phyloP scores from a whole-genome alignment of 805 yeast species.

The Kockiozyma suomiensis region DNA sequence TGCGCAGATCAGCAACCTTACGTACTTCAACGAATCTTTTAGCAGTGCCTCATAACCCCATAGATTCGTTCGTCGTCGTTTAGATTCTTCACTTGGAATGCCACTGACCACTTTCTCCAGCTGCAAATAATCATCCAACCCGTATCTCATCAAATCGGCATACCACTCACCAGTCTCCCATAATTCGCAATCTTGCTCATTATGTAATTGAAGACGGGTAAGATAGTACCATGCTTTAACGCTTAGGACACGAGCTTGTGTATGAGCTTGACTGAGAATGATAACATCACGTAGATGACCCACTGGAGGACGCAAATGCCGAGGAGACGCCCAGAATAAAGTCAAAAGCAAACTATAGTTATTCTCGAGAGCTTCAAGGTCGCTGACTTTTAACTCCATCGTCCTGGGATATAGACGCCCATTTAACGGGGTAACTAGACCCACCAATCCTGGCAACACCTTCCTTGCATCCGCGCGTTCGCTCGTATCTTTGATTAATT shows the following conservation, averaged over 20 bases:
- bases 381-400: constrained; percentile 26
- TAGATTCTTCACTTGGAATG: constrained; percentile 14
- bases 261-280: constrained; percentile 33
- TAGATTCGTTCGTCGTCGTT: constrained; percentile 16
- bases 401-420: constrained; percentile 35
- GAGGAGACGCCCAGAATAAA: constrained; percentile 37
- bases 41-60: constrained; percentile 24
- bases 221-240: constrained; percentile 37
- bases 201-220: constrained; percentile 21
- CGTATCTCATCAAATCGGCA: constrained; percentile 22
- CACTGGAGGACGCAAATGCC: constrained; percentile 30
- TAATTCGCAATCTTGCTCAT: constrained; percentile 2
- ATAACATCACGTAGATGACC: constrained; percentile 36
- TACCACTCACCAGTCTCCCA: constrained; percentile 33
- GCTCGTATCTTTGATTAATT: constrained; percentile 20
- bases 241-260: constrained; percentile 36
- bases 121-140: constrained; percentile 28
- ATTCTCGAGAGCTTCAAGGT: constrained; percentile 36
- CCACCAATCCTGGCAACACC: constrained; percentile 31
- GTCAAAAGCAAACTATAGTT: constrained; percentile 36
- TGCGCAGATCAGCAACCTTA: constrained; percentile 13
- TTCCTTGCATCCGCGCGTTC: constrained; percentile 4
- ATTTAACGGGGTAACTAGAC: constrained; percentile 37
- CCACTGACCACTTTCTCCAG: constrained; percentile 23
- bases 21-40: constrained; percentile 24